phyloP scores from a whole-genome alignment of 2,329 filamentous ascomycete genomes.

The Plenodomus tracheiphilus region DNA sequence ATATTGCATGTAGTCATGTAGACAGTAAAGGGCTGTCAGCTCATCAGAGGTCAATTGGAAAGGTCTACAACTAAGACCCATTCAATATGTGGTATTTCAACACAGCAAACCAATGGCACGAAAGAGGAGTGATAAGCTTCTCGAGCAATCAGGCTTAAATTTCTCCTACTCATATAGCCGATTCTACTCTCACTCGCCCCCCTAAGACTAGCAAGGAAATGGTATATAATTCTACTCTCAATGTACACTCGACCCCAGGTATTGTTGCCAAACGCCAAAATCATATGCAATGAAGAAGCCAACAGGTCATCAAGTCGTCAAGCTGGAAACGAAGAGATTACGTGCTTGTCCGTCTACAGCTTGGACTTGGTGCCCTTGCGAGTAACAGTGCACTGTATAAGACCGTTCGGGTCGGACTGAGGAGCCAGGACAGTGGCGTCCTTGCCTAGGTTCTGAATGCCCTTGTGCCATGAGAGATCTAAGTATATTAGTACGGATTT shows the following conservation, averaged over 20 bases:
- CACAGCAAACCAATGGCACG: neutral
- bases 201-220: conserved; percentile 12
- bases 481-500: conserved; percentile 16
- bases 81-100: neutral
- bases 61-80: neutral
- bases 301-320: conserved; percentile 7
- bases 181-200: conserved; percentile 22
- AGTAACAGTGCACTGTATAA: conserved; percentile 90
- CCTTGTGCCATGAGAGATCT: conserved; percentile 98
- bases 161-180: conserved; percentile 1
- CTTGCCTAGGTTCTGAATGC: conserved; percentile 89
- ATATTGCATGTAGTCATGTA: neutral
- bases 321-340: conserved; percentile 8
- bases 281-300: conserved; percentile 17
- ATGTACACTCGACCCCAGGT: conserved; percentile 13
- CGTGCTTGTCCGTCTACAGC: conserved; percentile 35
- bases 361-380: conserved; percentile 55
- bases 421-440: conserved; percentile 95
- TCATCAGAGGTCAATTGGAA: neutral
- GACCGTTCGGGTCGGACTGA: conserved; percentile 88
- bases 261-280: conserved; percentile 12
- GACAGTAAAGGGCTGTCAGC: neutral
- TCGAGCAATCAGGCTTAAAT: neutral
- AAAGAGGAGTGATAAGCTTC: neutral
- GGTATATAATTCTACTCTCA: conserved; percentile 37